Conservation (phyloP, 768 basidiomycete species). For the Macrocybe gigantea region DNA sequence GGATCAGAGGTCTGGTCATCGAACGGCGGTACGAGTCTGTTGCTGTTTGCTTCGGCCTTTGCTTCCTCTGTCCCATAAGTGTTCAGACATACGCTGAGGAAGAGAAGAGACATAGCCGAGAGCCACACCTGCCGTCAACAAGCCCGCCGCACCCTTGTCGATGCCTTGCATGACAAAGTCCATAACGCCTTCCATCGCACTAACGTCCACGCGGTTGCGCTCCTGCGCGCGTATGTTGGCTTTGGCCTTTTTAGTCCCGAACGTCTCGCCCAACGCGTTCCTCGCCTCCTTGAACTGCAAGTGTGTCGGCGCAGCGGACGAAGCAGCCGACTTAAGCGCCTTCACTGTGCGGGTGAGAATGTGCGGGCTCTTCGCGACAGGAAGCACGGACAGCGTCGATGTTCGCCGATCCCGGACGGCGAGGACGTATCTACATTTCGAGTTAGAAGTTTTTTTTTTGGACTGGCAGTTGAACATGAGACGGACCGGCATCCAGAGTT, state of each 20-base stretch:
- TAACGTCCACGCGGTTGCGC: slow-evolving; percentile 84
- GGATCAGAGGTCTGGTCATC: slow-evolving; percentile 61
- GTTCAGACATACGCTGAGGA: slow-evolving; percentile 2
- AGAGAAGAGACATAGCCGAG: not conserved
- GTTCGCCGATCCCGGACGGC: slow-evolving; percentile 78
- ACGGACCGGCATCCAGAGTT: slow-evolving; percentile 67
- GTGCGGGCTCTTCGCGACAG: slow-evolving; percentile 57
- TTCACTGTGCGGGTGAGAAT: slow-evolving; percentile 78
- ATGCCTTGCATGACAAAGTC: slow-evolving; percentile 82
- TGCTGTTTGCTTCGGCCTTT: slow-evolving; percentile 54
- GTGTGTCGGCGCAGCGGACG: slow-evolving; percentile 42
- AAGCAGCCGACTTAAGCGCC: slow-evolving; percentile 62
- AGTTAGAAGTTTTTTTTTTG: not conserved
- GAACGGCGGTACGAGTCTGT: slow-evolving; percentile 73
- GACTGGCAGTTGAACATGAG: not conserved
- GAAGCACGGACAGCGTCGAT: slow-evolving; percentile 61
- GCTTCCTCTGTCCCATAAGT: slow-evolving; percentile 48
- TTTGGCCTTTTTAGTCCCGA: slow-evolving; percentile 94
- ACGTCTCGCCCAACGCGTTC: slow-evolving; percentile 82
- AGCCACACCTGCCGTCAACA: slow-evolving; percentile 63
- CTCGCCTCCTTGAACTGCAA: slow-evolving; percentile 57
- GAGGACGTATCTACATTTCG: slow-evolving; percentile 64
- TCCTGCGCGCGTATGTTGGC: slow-evolving; percentile 78
- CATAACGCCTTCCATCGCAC: slow-evolving; percentile 81
- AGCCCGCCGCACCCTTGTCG: slow-evolving; percentile 58